These are phyloP conservation scores for Eucalyptus erythrocorys DNA, from an alignment of 345 rosid genomes.

Conservation along the genomic window DNA sequence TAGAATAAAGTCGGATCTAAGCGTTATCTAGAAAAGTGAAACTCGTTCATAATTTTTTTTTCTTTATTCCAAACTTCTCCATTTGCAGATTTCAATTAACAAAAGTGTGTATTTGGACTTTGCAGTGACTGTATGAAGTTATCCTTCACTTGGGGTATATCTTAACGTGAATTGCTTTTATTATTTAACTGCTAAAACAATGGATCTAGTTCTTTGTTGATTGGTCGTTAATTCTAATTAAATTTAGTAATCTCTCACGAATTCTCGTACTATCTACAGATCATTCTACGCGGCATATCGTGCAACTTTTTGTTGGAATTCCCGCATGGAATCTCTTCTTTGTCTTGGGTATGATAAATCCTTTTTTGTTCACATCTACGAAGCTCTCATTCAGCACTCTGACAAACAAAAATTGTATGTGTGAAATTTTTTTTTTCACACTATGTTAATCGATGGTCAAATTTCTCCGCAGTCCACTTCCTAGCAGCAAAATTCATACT, in stretches of 20 bases:
- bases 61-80: neutral
- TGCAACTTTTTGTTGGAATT: fast-evolving
- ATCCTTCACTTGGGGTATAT: neutral
- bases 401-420: no score
- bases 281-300: fast-evolving
- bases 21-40: no score
- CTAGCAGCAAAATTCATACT: no score
- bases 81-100: neutral
- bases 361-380: neutral
- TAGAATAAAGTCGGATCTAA: no score
- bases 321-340: neutral
- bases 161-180: neutral
- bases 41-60: no score
- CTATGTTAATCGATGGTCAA: neutral
- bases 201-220: neutral
- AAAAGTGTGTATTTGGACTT: neutral
- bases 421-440: neutral
- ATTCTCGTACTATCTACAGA: no score
- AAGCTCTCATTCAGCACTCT: neutral
- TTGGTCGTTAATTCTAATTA: no score
- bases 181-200: neutral
- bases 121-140: neutral
- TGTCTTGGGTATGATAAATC: neutral
- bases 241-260: neutral
- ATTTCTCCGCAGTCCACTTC: neutral